Evolutionary conservation across 2,329 filamentous ascomycete species (phyloP), one percentile per base, ranked within the genome.

Genomic region (Colletotrichum lupini): DNA sequence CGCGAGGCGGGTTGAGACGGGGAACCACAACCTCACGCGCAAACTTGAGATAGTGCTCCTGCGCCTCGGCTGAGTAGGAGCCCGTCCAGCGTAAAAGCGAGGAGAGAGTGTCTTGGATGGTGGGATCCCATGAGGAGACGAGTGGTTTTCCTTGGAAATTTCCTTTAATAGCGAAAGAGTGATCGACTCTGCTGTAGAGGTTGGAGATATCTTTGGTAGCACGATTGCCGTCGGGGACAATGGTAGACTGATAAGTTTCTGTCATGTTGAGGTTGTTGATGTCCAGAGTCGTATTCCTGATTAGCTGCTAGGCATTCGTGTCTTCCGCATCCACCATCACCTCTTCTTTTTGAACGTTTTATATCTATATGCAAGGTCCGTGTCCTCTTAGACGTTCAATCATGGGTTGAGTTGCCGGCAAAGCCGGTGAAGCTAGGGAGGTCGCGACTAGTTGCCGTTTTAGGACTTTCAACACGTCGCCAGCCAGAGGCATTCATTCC

Each of bases 21-120:
- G 69, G 69, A n/a, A 59, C 52, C 12, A 72, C 58, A 5, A 52
- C 53, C 19, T 72, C 65, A 19, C 65, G 65, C n/a, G 62, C 52
- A 19, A 72, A 72, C 5, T 65, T 53, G 53, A 72, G 69, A 42
- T 72, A 66, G 35, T 53, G 52, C 28, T 63, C 65, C 24, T 59
- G 69, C 16, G 55, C 37, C 14, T 63, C 37, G 11, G 28, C 58
- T 11, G 69, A 42, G 53, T 72, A 72, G 52, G 65, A 30, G 35
- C 58, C 58, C 22, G 69, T 59, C 69, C 69, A 68, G 37, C 65
- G 37, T 19, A 72, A 42, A 12, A 72, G 64, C 12, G 64, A 63
- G 8, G 46, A 58, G 19, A 72, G 37, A 11, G 7, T 61, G 8
- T 28, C 58, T 16, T 68, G 35, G 14, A 68, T 24, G 19, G 53